Percentiles rank a stretch among this genome's conserved stretches.
Conservation (phyloP, 768 basidiomycete species). For the Tricholoma sp. region DNA sequence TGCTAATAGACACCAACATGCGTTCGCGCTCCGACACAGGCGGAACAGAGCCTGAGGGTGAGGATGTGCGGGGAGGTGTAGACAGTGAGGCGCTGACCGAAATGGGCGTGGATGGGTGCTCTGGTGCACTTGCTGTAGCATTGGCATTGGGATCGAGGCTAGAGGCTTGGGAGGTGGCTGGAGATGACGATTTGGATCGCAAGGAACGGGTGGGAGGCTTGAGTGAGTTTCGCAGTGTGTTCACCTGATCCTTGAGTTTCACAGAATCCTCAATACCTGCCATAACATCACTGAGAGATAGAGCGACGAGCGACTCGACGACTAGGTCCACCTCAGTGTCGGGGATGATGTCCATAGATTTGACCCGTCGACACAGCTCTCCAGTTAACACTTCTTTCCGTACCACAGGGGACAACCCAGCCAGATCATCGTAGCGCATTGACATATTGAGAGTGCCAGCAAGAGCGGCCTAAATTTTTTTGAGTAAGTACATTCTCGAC, state of each 20-base stretch:
- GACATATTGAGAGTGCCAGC: conserved; percentile 75
- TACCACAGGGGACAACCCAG: conserved; percentile 80
- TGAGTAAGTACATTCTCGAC: background rate
- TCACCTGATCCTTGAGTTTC: conserved; percentile 63
- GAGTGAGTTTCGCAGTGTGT: conserved; percentile 29
- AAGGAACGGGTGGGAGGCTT: conserved; percentile 31
- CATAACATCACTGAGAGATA: conserved; percentile 75
- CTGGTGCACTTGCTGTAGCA: conserved; percentile 84
- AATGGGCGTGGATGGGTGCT: conserved; percentile 83
- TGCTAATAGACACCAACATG: conserved; percentile 60
- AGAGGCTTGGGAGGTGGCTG: conserved; percentile 64
- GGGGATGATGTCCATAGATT: conserved; percentile 47
- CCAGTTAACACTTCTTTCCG: conserved; percentile 83
- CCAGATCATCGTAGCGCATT: conserved; percentile 84
- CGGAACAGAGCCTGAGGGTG: conserved; percentile 62
- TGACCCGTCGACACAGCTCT: conserved; percentile 74
- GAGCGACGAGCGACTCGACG: conserved; percentile 65
- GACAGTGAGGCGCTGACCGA: conserved; percentile 72
- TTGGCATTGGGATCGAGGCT: conserved; percentile 60
- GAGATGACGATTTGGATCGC: conserved; percentile 49
- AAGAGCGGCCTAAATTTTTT: conserved; percentile 60
- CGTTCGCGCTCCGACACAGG: conserved; percentile 69
- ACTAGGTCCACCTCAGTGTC: conserved; percentile 54
- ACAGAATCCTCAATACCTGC: conserved; percentile 66
- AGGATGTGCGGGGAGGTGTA: conserved; percentile 80